Evolutionary conservation across 139 green algal genomes (phyloP).

Genomic region (Chlamydomonas sp.): DNA sequence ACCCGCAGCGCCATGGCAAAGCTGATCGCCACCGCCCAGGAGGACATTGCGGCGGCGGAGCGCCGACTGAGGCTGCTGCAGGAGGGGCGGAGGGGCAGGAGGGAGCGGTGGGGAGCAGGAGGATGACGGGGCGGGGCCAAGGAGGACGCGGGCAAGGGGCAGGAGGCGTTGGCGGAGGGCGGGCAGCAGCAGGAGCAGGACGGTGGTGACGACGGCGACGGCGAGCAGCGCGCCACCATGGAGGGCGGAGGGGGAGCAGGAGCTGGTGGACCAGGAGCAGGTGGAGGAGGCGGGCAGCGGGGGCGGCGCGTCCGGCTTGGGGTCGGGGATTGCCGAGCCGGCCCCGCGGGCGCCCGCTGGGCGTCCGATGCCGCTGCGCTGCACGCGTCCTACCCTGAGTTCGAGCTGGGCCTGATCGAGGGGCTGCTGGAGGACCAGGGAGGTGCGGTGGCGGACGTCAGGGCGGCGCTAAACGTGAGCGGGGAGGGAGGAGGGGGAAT

Average conservation of each 20-base stretch:
- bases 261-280: not conserved
- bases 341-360: constrained; percentile 25
- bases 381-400: constrained; percentile 61
- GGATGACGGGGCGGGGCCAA: constrained; percentile 41
- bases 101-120: constrained; percentile 57
- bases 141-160: constrained; percentile 46
- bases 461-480: constrained; percentile 35
- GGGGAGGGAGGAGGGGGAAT: not conserved
- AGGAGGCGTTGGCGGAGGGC: constrained; percentile 18
- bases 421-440: constrained; percentile 80
- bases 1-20: too few relatives aligned
- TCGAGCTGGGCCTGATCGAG: constrained; percentile 67
- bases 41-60: too few relatives aligned
- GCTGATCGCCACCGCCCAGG: too few relatives aligned
- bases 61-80: too few relatives aligned
- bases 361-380: constrained; percentile 46
- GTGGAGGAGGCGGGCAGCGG: not conserved
- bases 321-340: not conserved
- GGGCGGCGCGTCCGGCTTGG: not conserved
- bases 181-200: not conserved
- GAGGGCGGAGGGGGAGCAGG: not conserved
- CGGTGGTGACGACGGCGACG: not conserved
- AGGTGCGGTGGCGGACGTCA: constrained; percentile 65
- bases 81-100: too few relatives aligned
- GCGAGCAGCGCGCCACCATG: not conserved